Evolutionary conservation across 2,329 filamentous ascomycete species (phyloP).

Genomic region (Tolypocladium amazonense): DNA sequence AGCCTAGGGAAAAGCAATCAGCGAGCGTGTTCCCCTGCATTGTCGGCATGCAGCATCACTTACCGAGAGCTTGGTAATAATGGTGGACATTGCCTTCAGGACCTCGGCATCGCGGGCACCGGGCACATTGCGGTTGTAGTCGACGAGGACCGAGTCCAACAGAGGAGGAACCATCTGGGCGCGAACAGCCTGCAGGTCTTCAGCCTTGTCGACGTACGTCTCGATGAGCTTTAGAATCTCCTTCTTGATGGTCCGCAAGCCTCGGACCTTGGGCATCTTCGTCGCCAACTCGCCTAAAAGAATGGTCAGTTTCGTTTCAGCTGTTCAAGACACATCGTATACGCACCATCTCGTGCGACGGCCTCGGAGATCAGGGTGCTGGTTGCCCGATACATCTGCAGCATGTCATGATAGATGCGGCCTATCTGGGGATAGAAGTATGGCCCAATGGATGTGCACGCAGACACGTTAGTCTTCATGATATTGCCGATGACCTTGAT

Average conservation of each 20-base stretch:
- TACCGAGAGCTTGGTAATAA: constrained; percentile 94
- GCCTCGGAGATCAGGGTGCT: constrained; percentile 92
- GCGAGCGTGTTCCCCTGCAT: background rate
- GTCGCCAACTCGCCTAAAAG: constrained; percentile 73
- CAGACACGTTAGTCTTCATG: constrained; percentile 99
- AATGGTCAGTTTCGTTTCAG: background rate
- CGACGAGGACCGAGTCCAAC: constrained; percentile 83
- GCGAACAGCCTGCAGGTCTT: constrained; percentile 88
- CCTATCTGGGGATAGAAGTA: constrained; percentile 99
- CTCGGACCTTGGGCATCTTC: constrained; percentile 93
- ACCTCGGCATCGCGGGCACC: constrained; percentile 95
- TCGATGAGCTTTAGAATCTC: constrained; percentile 98
- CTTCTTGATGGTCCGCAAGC: constrained; percentile 96
- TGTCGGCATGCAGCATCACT: constrained; percentile 30
- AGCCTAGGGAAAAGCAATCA: constrained; percentile 37
- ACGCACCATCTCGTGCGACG: constrained; percentile 68
- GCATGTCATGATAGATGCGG: constrained; percentile 95
- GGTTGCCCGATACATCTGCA: constrained; percentile 98
- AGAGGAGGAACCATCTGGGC: constrained; percentile 92
- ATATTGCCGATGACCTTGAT: constrained; percentile 99
- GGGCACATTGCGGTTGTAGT: constrained; percentile 95
- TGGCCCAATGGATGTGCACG: constrained; percentile 87
- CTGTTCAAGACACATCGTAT: background rate
- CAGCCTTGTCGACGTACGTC: constrained; percentile 95
- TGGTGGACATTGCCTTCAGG: constrained; percentile 92